phyloP scores from a whole-genome alignment of 2,329 filamentous ascomycete species.

The Pyrenophora graminea region DNA sequence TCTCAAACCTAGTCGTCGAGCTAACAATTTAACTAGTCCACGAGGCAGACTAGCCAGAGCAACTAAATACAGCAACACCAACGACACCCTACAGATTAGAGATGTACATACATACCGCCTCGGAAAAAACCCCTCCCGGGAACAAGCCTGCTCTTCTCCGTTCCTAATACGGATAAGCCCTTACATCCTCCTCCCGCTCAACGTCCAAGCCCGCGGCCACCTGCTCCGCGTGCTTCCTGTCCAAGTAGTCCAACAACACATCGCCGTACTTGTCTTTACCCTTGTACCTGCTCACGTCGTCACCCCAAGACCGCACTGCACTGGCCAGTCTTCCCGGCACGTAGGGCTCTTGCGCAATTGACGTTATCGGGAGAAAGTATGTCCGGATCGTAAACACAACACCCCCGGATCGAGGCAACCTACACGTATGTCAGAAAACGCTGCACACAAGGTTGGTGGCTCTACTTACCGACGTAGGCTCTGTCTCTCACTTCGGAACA shows the following conservation, averaged over 20 bases:
- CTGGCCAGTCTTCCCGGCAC: constrained; percentile 79
- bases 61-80: too few species aligned
- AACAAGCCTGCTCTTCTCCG: neutral
- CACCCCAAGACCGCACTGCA: constrained; percentile 79
- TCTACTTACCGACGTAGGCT: constrained; percentile 59
- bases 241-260: constrained; percentile 76
- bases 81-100: too few species aligned
- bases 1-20: too few species aligned
- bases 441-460: neutral
- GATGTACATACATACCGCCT: too few species aligned
- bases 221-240: constrained; percentile 74
- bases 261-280: constrained; percentile 74
- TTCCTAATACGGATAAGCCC: constrained; percentile 63
- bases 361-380: constrained; percentile 74
- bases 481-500: constrained; percentile 77
- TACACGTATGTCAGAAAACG: constrained; percentile 13
- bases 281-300: constrained; percentile 77
- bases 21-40: too few species aligned
- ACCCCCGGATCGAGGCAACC: constrained; percentile 52
- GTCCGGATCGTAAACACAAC: constrained; percentile 77
- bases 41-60: too few species aligned
- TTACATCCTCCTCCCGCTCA: constrained; percentile 62
- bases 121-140: too few species aligned
- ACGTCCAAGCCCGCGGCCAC: constrained; percentile 67
- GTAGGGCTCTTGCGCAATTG: constrained; percentile 71